These are phyloP conservation scores for Alternaria consortialis DNA, from an alignment of 2,329 filamentous ascomycete species.

Conservation along the genomic window DNA sequence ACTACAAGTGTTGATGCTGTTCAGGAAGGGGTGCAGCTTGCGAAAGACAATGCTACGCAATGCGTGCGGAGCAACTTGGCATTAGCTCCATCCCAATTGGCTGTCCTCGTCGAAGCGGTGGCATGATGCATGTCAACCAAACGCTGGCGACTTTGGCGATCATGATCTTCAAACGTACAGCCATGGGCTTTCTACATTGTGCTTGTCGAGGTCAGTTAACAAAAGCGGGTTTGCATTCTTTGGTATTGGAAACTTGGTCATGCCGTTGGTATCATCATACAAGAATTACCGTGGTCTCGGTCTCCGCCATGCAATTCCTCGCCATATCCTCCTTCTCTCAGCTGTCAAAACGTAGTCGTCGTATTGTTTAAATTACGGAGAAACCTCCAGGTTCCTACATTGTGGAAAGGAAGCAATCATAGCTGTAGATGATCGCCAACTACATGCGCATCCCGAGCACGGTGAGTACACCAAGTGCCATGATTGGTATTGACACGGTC, in stretches of 20 bases:
- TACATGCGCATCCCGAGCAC: constrained; percentile 2
- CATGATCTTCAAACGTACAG: background rate
- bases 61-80: background rate
- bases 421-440: background rate
- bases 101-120: background rate
- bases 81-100: background rate
- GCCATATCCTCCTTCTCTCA: background rate
- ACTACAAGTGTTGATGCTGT: background rate
- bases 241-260: background rate
- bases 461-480: constrained; percentile 18
- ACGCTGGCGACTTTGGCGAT: background rate
- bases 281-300: background rate
- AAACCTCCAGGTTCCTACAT: background rate
- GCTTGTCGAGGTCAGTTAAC: background rate
- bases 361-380: too few relatives aligned
- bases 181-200: too few relatives aligned
- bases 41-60: background rate
- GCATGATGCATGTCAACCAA: background rate
- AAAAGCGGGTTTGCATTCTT: background rate
- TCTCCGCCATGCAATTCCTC: background rate
- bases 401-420: background rate
- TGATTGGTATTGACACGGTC: constrained; percentile 13
- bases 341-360: background rate
- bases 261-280: background rate
- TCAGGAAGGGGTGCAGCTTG: background rate